A percentile compares a stretch with the other conserved stretches of the same genome.
Evolutionary conservation across 768 basidiomycete genomes (phyloP).

Genomic region (Hericium erinaceus): DNA sequence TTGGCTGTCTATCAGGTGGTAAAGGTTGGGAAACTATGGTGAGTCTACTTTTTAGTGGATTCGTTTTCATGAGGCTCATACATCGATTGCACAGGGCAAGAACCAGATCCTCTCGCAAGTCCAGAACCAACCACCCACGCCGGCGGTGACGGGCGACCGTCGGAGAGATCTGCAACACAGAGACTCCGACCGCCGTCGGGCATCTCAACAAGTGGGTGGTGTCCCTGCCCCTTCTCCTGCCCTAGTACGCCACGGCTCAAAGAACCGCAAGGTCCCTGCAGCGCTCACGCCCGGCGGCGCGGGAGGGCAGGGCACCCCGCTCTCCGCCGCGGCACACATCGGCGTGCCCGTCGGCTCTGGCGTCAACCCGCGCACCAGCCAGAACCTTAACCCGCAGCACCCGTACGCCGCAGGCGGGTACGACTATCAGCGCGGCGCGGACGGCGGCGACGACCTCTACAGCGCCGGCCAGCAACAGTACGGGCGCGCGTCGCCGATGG

Average conservation of each 20-base stretch:
- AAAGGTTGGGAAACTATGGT: conserved; percentile 85
- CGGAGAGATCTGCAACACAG: conserved; percentile 47
- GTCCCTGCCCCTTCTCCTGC: conserved; percentile 70
- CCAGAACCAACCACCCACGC: conserved; percentile 42
- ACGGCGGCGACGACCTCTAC: conserved; percentile 45
- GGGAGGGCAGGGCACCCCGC: conserved; percentile 55
- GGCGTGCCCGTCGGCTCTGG: conserved; percentile 53
- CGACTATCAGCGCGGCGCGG: conserved; percentile 36
- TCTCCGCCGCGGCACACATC: conserved; percentile 64
- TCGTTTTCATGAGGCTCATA: not conserved
- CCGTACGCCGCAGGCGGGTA: conserved; percentile 66
- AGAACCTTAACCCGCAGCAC: conserved; percentile 42
- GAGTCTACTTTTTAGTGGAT: not conserved
- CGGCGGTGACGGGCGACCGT: conserved; percentile 37
- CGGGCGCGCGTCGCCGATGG: conserved; percentile 78
- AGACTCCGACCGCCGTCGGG: conserved; percentile 56
- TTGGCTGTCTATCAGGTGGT: conserved; percentile 44
- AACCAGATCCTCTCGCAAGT: conserved; percentile 58
- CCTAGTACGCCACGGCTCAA: conserved; percentile 68
- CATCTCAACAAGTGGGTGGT: conserved; percentile 47
- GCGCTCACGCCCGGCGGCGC: conserved; percentile 47
- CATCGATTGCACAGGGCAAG: conserved; percentile 35
- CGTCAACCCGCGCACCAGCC: conserved; percentile 28
- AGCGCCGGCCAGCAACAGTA: conserved; percentile 47
- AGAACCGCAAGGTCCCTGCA: conserved; percentile 53